Evolutionary conservation across 129 eudicot genomes (phyloP).

Genomic region (Tagetes erecta): DNA sequence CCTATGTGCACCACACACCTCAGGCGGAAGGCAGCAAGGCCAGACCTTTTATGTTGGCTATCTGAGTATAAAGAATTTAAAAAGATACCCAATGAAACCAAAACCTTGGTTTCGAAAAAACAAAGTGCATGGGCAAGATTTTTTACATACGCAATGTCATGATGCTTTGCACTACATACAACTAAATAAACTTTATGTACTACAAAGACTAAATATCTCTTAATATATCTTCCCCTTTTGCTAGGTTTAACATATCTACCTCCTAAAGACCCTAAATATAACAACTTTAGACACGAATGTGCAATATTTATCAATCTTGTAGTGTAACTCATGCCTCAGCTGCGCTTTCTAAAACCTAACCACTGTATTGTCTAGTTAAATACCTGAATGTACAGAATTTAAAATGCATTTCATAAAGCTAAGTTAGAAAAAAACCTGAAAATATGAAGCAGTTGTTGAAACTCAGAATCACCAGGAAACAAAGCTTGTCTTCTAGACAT

Average conservation of each 20-base stretch:
- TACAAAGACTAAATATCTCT: background rate
- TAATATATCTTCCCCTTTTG: background rate
- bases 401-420: background rate
- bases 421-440: conserved; percentile 55
- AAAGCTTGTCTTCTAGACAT: conserved; percentile 93
- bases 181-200: background rate
- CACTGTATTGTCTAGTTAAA: background rate
- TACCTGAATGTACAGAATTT: background rate
- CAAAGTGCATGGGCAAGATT: too few relatives aligned
- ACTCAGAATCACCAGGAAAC: conserved; percentile 98
- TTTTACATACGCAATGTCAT: background rate
- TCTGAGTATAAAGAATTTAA: too few relatives aligned
- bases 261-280: background rate
- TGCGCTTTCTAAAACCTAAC: background rate
- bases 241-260: background rate
- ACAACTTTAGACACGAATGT: background rate
- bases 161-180: background rate
- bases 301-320: background rate
- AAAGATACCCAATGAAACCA: too few relatives aligned
- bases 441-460: conserved; percentile 87
- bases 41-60: too few relatives aligned
- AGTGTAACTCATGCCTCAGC: background rate
- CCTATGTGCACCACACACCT: too few relatives aligned
- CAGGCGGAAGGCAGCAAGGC: too few relatives aligned
- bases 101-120: too few relatives aligned